Conservation (phyloP, 2,329 filamentous ascomycete species). For the Nigrospora sphaerica region DNA sequence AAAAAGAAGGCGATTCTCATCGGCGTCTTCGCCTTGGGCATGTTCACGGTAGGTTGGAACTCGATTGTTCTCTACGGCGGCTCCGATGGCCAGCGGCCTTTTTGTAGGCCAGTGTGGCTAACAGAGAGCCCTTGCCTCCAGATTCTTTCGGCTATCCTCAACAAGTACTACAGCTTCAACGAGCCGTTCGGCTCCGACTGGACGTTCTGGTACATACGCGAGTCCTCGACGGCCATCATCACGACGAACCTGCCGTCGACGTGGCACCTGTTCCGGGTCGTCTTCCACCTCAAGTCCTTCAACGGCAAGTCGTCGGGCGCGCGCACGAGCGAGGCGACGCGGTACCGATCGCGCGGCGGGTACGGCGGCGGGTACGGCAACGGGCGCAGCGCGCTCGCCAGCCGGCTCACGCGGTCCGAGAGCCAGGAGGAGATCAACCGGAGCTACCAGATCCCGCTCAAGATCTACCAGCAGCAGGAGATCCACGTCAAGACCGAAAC, state of each 20-base stretch:
- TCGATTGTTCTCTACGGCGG: too few relatives aligned
- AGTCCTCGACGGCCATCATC: conserved; percentile 37
- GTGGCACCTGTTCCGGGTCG: conserved; percentile 32
- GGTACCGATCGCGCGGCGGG: conserved; percentile 14
- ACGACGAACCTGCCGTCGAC: conserved; percentile 34
- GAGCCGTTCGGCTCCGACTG: conserved; percentile 29
- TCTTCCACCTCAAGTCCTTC: conserved; percentile 28
- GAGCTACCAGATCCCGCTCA: conserved; percentile 22
- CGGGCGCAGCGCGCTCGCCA: conserved; percentile 11
- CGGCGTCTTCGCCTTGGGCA: conserved; percentile 35
- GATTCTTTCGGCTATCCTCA: conserved; percentile 44
- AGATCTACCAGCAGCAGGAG: conserved; percentile 28
- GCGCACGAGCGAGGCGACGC: conserved; percentile 11
- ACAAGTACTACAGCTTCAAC: conserved; percentile 34
- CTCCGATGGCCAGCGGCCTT: too few relatives aligned
- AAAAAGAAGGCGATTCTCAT: conserved; percentile 47
- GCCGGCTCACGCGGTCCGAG: conserved; percentile 17
- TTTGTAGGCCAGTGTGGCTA: neutral
- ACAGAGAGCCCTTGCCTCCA: conserved; percentile 9
- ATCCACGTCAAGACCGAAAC: conserved; percentile 16
- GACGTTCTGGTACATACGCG: conserved; percentile 38
- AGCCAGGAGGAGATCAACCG: conserved; percentile 31
- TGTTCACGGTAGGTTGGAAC: conserved; percentile 34
- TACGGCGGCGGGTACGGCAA: conserved; percentile 12
- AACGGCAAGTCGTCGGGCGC: conserved; percentile 20